These are phyloP conservation scores for Paramecium primaurelia DNA, from an alignment of 73 alveolate genomes.

Conservation along the genomic window DNA sequence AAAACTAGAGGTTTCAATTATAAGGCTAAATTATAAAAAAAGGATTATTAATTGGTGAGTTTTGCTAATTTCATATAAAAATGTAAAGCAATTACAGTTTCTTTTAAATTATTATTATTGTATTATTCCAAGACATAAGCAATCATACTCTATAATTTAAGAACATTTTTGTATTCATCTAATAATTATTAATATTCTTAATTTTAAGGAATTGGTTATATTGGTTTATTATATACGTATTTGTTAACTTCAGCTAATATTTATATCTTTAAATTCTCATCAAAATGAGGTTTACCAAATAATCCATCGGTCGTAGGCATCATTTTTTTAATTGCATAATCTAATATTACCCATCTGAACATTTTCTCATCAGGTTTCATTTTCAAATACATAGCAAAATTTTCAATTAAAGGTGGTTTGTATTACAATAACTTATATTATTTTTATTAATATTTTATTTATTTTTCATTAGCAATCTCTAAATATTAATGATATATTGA, in stretches of 20 bases:
- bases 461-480: not conserved
- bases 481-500: not conserved
- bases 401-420: not conserved
- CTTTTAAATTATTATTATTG: not conserved
- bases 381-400: not conserved
- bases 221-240: not conserved
- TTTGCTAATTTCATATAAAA: not conserved
- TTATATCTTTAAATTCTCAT: not conserved
- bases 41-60: not conserved
- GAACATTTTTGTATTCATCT: not conserved
- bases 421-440: not conserved
- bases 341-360: conserved; percentile 30
- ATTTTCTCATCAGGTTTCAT: not conserved
- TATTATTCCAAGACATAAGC: not conserved
- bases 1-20: not conserved
- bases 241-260: not conserved
- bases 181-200: not conserved
- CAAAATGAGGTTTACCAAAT: not conserved
- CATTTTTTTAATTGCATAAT: conserved; percentile 21
- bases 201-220: not conserved
- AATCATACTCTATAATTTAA: not conserved
- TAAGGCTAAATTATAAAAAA: not conserved
- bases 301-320: not conserved
- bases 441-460: not conserved
- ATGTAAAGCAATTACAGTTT: not conserved